These are phyloP conservation scores for Linnemannia zychae DNA, from an alignment of 192 early-diverging fungal species.

Conservation along the genomic window DNA sequence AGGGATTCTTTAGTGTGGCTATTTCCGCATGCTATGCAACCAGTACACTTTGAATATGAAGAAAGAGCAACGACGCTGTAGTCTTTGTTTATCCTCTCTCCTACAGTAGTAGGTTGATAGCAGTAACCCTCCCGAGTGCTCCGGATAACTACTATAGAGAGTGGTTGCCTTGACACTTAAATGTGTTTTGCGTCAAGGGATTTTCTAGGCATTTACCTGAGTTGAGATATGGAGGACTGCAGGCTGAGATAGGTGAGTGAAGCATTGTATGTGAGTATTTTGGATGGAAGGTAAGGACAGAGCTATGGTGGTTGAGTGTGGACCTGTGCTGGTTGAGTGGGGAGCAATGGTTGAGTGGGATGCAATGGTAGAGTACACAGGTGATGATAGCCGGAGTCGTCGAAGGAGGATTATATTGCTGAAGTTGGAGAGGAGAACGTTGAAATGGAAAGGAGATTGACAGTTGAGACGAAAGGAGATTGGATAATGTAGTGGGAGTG, in stretches of 20 bases:
- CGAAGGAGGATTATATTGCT: not conserved
- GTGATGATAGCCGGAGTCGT: no score
- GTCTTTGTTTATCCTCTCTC: not conserved
- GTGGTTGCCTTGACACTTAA: not conserved
- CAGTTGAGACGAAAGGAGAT: not conserved
- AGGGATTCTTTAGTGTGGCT: not conserved
- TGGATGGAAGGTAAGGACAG: not conserved
- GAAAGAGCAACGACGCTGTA: not conserved
- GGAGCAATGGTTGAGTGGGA: not conserved
- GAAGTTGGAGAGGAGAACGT: not conserved
- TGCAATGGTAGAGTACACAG: not conserved
- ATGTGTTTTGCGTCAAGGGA: not conserved
- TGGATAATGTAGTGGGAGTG: not conserved
- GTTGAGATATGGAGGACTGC: not conserved
- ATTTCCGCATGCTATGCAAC: not conserved
- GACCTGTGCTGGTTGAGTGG: no score
- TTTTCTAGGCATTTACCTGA: conserved; percentile 15
- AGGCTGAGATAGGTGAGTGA: conserved; percentile 24
- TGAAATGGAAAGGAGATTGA: no score
- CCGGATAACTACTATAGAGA: not conserved
- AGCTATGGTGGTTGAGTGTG: no score
- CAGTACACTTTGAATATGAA: not conserved
- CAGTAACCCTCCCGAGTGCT: not conserved
- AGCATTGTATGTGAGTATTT: conserved; percentile 4
- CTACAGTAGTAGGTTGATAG: no score